phyloP scores from a whole-genome alignment of 2,329 filamentous ascomycete genomes.

The Graphilbum ipis-grandicollis region DNA sequence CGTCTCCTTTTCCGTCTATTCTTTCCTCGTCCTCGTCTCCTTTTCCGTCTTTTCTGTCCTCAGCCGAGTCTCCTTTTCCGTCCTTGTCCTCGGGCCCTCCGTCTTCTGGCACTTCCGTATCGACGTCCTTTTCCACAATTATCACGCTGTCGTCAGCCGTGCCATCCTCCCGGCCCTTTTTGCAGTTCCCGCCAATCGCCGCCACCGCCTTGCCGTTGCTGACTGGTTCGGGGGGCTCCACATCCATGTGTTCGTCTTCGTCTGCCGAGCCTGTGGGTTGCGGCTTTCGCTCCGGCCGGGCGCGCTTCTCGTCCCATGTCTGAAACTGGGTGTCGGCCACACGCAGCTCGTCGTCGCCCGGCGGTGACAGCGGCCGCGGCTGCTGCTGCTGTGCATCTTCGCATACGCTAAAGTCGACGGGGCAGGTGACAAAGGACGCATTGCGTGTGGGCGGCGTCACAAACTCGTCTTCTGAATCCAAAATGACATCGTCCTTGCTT shows the following conservation, averaged over 20 bases:
- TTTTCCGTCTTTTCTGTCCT: background rate
- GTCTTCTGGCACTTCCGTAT: background rate
- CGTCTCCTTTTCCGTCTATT: background rate
- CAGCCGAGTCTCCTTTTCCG: background rate
- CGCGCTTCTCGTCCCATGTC: background rate
- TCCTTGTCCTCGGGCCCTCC: background rate
- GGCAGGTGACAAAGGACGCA: conserved; percentile 13
- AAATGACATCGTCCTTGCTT: conserved; percentile 20
- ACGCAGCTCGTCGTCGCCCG: background rate
- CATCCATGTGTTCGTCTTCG: background rate
- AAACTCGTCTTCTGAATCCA: conserved; percentile 41
- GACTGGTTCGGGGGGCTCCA: background rate
- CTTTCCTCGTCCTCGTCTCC: background rate
- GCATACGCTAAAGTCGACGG: conserved; percentile 1
- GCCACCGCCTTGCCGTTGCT: too few species aligned
- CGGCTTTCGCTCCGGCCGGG: background rate
- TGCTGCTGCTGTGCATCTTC: background rate
- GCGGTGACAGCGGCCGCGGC: conserved; percentile 1
- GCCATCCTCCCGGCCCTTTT: too few species aligned
- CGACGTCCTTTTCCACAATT: too few species aligned
- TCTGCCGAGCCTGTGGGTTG: background rate
- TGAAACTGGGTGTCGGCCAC: conserved; percentile 4
- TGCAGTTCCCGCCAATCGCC: too few species aligned
- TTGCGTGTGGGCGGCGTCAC: conserved; percentile 23
- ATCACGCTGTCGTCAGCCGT: too few species aligned